A percentile compares a stretch with the other conserved stretches of the same genome.
Conservation (phyloP, 768 basidiomycete species). For the Leccinum obscurum region DNA sequence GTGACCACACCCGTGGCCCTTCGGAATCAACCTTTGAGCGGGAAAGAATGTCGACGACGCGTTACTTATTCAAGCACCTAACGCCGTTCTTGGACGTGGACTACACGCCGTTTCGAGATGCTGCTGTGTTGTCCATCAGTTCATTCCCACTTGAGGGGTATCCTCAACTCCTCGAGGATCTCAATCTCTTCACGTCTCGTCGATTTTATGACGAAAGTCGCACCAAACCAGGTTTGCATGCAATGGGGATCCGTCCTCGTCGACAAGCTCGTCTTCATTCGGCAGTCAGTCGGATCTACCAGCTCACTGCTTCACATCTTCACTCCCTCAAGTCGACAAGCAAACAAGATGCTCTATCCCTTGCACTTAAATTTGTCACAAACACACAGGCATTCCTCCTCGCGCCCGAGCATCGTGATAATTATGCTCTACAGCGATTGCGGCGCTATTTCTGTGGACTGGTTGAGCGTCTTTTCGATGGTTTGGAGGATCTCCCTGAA, state of each 20-base stretch:
- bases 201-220: conserved; percentile 76
- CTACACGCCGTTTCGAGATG: conserved; percentile 78
- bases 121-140: conserved; percentile 86
- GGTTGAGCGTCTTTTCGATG: conserved; percentile 84
- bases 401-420: conserved; percentile 69
- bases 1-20: conserved; percentile 68
- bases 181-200: conserved; percentile 74
- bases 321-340: conserved; percentile 68
- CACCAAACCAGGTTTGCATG: conserved; percentile 45
- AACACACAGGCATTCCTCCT: conserved; percentile 80
- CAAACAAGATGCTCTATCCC: conserved; percentile 70
- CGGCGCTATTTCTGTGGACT: conserved; percentile 91
- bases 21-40: conserved; percentile 78
- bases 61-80: conserved; percentile 80
- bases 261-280: conserved; percentile 80
- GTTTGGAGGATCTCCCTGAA: conserved; percentile 64
- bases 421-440: conserved; percentile 73
- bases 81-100: conserved; percentile 89
- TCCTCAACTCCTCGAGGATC: conserved; percentile 79
- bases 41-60: conserved; percentile 78
- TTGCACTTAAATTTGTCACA: conserved; percentile 84
- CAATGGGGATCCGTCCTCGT: conserved; percentile 56
- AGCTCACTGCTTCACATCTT: conserved; percentile 76
- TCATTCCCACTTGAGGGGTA: conserved; percentile 78
- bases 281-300: conserved; percentile 86